Percentiles rank a stretch among this genome's conserved stretches.
phyloP scores from a whole-genome alignment of 2,329 filamentous ascomycete genomes.

The Epichloe gansuensis region DNA sequence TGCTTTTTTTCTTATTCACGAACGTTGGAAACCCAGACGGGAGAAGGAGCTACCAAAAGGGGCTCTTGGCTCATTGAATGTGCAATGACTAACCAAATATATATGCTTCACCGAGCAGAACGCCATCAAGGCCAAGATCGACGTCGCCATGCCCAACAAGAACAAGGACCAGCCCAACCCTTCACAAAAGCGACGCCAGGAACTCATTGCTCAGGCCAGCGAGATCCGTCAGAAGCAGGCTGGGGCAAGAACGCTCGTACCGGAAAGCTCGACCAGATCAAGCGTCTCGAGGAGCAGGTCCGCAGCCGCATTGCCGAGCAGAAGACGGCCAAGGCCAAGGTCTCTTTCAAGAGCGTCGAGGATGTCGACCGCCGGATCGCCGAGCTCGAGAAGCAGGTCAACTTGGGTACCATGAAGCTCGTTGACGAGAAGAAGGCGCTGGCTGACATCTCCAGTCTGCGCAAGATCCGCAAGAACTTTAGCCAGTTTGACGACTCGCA shows the following conservation, averaged over 20 bases:
- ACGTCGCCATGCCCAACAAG: conserved; percentile 62
- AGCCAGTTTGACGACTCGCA: conserved; percentile 71
- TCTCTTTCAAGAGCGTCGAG: conserved; percentile 76
- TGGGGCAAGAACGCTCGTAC: conserved; percentile 73
- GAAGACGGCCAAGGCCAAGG: conserved; percentile 69
- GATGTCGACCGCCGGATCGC: conserved; percentile 79
- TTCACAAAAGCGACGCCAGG: conserved; percentile 68
- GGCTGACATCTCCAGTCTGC: conserved; percentile 66
- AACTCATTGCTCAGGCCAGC: conserved; percentile 71
- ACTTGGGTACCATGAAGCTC: conserved; percentile 82
- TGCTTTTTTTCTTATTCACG: not conserved
- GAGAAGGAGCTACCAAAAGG: too few species aligned
- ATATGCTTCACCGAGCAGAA: conserved; percentile 43
- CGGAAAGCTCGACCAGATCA: conserved; percentile 77
- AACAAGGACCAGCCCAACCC: conserved; percentile 71
- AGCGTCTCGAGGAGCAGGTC: conserved; percentile 79
- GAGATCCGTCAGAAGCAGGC: conserved; percentile 81
- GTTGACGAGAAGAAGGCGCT: conserved; percentile 96
- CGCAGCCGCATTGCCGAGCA: conserved; percentile 77
- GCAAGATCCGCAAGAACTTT: conserved; percentile 88
- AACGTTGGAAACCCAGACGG: too few species aligned
- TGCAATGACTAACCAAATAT: conserved; percentile 6
- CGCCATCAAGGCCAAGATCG: conserved; percentile 77
- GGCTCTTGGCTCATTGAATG: not conserved
- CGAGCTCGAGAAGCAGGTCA: conserved; percentile 71